Percentiles rank a stretch among this genome's conserved stretches.
Evolutionary conservation across 129 eudicot species (phyloP).

Genomic region (Deinandra increscens): DNA sequence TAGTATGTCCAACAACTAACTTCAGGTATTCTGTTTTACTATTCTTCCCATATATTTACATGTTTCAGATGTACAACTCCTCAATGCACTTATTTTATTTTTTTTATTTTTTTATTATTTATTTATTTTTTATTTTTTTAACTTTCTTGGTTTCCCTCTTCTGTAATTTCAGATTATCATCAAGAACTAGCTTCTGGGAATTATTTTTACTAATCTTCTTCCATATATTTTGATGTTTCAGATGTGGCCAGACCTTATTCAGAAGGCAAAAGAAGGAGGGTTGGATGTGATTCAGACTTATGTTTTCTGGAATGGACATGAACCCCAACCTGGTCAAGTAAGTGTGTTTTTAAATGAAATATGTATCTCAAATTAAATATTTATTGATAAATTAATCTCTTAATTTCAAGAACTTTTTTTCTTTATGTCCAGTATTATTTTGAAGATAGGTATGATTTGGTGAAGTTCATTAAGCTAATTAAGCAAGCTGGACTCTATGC

Average conservation of each 20-base stretch:
- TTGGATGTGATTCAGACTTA: slow-evolving; percentile 97
- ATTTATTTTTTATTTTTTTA: too few relatives aligned
- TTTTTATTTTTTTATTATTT: too few relatives aligned
- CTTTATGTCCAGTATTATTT: slow-evolving; percentile 61
- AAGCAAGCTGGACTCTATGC: slow-evolving; percentile 94
- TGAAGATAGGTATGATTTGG: slow-evolving; percentile 93
- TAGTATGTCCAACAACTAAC: not conserved
- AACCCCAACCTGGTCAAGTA: slow-evolving; percentile 96
- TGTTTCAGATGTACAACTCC: slow-evolving; percentile 55
- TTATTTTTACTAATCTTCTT: not conserved
- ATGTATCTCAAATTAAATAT: too few relatives aligned
- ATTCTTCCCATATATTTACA: slow-evolving; percentile 4
- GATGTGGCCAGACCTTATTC: slow-evolving; percentile 99
- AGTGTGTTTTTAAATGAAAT: not conserved
- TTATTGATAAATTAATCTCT: too few relatives aligned
- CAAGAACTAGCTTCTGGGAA: not conserved
- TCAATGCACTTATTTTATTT: too few relatives aligned
- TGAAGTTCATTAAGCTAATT: slow-evolving; percentile 88
- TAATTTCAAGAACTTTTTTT: not conserved
- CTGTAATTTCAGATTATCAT: not conserved
- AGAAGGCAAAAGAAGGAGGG: slow-evolving; percentile 98
- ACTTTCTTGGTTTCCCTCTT: not conserved
- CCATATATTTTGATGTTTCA: slow-evolving; percentile 28
- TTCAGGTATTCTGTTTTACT: not conserved
- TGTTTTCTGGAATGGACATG: slow-evolving; percentile 99